These are phyloP conservation scores for Sugiyamaella novakii DNA, from an alignment of 1,139 yeast genomes.

Conservation along the genomic window DNA sequence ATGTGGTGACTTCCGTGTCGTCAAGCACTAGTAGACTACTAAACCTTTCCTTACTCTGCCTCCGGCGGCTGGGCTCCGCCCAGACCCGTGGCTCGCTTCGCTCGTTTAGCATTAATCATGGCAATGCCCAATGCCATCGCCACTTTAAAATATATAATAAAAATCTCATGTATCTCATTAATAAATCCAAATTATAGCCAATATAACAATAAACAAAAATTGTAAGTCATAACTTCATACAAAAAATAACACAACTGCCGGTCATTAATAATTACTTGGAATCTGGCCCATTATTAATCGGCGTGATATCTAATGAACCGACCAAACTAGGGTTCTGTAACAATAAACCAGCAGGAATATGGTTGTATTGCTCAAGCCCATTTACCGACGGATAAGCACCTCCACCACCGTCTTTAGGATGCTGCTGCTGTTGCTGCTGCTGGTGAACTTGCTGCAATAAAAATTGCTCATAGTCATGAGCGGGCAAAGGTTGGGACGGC, in stretches of 20 bases:
- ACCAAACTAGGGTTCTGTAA: slow-evolving; percentile 8
- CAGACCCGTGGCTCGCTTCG: slow-evolving; percentile 18
- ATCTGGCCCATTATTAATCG: too few relatives aligned
- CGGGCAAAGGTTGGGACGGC: background rate
- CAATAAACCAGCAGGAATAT: slow-evolving; percentile 11
- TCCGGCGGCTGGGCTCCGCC: slow-evolving; percentile 19
- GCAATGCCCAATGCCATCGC: background rate
- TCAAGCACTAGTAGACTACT: background rate
- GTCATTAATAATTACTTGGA: slow-evolving; percentile 1
- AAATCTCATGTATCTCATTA: slow-evolving; percentile 14
- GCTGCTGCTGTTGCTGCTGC: background rate
- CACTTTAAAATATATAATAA: too few relatives aligned
- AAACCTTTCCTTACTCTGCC: background rate
- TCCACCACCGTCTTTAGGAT: slow-evolving; percentile 1
- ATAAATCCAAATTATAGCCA: too few relatives aligned
- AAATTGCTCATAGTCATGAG: slow-evolving; percentile 12
- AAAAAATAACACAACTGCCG: too few relatives aligned
- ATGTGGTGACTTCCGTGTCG: slow-evolving; percentile 54
- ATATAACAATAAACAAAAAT: too few relatives aligned
- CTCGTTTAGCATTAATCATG: slow-evolving; percentile 8
- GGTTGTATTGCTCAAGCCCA: slow-evolving; percentile 8
- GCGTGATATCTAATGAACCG: slow-evolving; percentile 6
- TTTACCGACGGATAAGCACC: background rate
- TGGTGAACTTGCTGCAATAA: slow-evolving; percentile 9
- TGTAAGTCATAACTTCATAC: slow-evolving; percentile 3